Base-by-base conservation (phyloP, 805 yeast species). In the Pichia scutulata region DNA sequence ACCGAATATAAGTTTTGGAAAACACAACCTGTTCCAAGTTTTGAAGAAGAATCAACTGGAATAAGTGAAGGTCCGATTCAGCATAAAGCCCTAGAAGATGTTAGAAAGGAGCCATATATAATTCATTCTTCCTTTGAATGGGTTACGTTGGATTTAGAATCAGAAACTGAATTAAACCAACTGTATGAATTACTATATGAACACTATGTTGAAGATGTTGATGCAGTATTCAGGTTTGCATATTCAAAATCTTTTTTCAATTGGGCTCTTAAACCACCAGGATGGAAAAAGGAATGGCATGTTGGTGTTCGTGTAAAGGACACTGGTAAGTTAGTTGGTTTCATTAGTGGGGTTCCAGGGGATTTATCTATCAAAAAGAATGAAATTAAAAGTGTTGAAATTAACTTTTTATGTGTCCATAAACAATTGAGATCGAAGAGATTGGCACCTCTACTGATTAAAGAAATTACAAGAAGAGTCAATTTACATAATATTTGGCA, bases 211-310 rank as follows among this genome's bases (percentile, higher is more conserved):
- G 99, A 93, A 68, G 99, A 93, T 66, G 81, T 81, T 48, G 97
- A 90, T 62, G 90, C 93, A 42, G 80, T 89, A 1, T 89, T 93
- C 71, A 77, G 99, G 62, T 92, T 93, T 73, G 87, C 88, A 58
- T 93, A 93, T 68, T 77, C 89, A 0, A 78, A 81, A 28, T 84
- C 80, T 28, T 92, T 93, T 61, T 78, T 93, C 64, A 77, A 82
- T 59, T 93, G 98, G 98, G 96, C 97, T 1, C 73, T 93, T 58
- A 84, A 85, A 55, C 87, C 96, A 2, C 99, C 99, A 0, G 98
- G 97, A 18, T 92, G 92, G 86, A 74, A 74, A 45, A 71, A 75
- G 49, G 92, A 90, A 14, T 92, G 97, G 96, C 85, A 86, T 59
- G 85, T 89, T 36, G 98, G 98, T 57, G 97, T 93, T 16, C 76